phyloP scores from a whole-genome alignment of 148 eudicot genomes.

The Pharnaceum exiguum region DNA sequence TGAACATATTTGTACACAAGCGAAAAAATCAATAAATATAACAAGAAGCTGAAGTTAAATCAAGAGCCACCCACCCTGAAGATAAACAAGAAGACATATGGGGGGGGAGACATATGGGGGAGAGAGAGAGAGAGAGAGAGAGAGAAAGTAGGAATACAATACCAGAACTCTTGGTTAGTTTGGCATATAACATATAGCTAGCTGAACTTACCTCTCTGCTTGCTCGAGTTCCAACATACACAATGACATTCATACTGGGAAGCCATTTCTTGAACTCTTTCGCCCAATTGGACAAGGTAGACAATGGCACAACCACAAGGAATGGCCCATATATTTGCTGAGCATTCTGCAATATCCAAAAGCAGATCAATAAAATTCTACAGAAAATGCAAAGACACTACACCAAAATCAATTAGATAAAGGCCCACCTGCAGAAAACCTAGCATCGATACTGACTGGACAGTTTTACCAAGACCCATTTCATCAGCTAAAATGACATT shows the following conservation, averaged over 20 bases:
- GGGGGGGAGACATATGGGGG: too few species aligned
- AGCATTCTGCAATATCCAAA: slow-evolving; percentile 62
- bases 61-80: too few species aligned
- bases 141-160: too few species aligned
- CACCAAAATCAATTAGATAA: slow-evolving; percentile 3
- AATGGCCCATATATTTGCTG: slow-evolving; percentile 95
- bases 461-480: slow-evolving; percentile 99
- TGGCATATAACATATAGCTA: too few species aligned
- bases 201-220: slow-evolving; percentile 96
- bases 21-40: too few species aligned
- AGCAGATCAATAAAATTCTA: slow-evolving; percentile 4
- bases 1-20: too few species aligned
- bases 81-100: too few species aligned
- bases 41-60: too few species aligned
- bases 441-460: slow-evolving; percentile 99
- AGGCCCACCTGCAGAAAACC: slow-evolving; percentile 86
- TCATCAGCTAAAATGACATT: slow-evolving; percentile 99
- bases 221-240: slow-evolving; percentile 97
- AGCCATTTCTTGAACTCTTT: slow-evolving; percentile 99
- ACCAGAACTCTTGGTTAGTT: too few species aligned
- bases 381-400: background rate
- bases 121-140: too few species aligned
- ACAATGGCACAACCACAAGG: slow-evolving; percentile 96
- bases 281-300: slow-evolving; percentile 98
- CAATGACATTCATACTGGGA: slow-evolving; percentile 80